phyloP scores from a whole-genome alignment of 257 asterid species.

The Solanum bukasovii region DNA sequence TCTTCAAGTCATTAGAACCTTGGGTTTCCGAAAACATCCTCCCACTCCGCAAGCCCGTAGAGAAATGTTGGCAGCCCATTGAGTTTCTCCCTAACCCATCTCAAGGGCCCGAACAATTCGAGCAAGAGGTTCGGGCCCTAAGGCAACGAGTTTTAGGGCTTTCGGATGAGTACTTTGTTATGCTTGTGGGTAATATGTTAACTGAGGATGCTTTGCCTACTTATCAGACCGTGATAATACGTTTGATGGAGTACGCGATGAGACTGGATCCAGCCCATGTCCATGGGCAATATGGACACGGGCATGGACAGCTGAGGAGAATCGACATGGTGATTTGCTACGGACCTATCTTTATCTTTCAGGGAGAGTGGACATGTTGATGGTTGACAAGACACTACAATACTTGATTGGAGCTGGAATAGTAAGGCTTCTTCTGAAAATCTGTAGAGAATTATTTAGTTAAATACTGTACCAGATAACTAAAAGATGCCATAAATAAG shows the following conservation, averaged over 20 bases:
- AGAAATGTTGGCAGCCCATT: conserved; percentile 30
- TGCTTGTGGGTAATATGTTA: conserved; percentile 27
- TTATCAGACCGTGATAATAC: conserved; percentile 15
- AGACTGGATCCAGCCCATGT: conserved; percentile 21
- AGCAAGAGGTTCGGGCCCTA: conserved; percentile 15
- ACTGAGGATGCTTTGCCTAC: conserved; percentile 29
- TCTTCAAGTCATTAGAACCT: conserved; percentile 26
- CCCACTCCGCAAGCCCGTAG: conserved; percentile 25
- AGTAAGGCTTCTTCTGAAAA: background rate
- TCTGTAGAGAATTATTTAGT: background rate
- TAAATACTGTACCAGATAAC: too few relatives aligned
- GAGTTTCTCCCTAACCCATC: conserved; percentile 29
- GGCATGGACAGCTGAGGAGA: conserved; percentile 40
- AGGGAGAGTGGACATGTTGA: conserved; percentile 31
- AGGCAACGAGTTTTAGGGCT: conserved; percentile 7
- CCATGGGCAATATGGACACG: conserved; percentile 38
- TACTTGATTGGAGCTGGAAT: conserved; percentile 28
- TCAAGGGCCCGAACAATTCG: background rate
- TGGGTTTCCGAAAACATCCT: conserved; percentile 17
- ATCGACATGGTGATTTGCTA: conserved; percentile 29
- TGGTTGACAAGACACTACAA: conserved; percentile 31
- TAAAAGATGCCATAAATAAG: too few relatives aligned
- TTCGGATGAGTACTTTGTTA: conserved; percentile 27
- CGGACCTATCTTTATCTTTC: conserved; percentile 27
- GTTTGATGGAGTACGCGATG: conserved; percentile 13